Percentiles rank a stretch among this genome's conserved stretches.
Evolutionary conservation across 2,329 filamentous ascomycete genomes (phyloP).

Genomic region (Colletotrichum cereale): DNA sequence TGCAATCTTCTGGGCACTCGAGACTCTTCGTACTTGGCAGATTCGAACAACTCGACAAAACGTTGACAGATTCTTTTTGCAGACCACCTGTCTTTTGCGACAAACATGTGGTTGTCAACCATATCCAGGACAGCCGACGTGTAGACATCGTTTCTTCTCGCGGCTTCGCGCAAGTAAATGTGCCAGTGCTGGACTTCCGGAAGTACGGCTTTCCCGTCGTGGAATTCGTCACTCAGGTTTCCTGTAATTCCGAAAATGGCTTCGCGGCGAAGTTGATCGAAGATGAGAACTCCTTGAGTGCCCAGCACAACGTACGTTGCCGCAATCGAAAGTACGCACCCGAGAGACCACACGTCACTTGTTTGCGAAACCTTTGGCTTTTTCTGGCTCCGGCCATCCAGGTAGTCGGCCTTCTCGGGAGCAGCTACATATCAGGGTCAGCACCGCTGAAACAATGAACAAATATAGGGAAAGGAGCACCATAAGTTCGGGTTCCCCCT

Average conservation of each 20-base stretch:
- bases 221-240: not conserved
- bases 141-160: constrained; percentile 41
- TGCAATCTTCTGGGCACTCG: not conserved
- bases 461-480: constrained; percentile 41
- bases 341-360: constrained; percentile 56
- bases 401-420: constrained; percentile 8
- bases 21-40: not conserved
- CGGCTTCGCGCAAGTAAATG: constrained; percentile 12
- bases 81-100: constrained; percentile 13
- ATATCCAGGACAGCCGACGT: constrained; percentile 44
- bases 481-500: constrained; percentile 52
- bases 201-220: not conserved
- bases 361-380: constrained; percentile 44
- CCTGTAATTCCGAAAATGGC: not conserved
- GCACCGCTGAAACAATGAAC: not conserved
- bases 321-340: constrained; percentile 53
- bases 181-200: not conserved
- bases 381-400: not conserved
- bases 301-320: constrained; percentile 55
- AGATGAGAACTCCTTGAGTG: constrained; percentile 10
- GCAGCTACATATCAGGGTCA: not conserved
- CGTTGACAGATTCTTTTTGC: not conserved
- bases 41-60: not conserved
- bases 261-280: not conserved
- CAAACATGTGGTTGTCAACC: constrained; percentile 44